Base-by-base conservation (phyloP, 1,284 basidiomycete species). In the Microbotryum scabiosae region DNA sequence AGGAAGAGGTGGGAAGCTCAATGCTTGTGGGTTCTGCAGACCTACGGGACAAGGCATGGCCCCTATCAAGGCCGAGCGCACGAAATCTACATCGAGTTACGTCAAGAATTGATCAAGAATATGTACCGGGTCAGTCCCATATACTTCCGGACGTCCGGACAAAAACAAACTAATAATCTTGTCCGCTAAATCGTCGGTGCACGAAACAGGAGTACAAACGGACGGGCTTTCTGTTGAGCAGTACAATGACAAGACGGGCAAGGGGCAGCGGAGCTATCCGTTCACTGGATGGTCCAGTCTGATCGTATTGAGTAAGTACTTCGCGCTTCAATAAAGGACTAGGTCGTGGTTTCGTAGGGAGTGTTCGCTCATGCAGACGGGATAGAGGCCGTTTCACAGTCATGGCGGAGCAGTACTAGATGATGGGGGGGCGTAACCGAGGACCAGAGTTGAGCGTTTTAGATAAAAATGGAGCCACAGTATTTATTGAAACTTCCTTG, bases 151-250 rank as follows among this genome's bases (percentile, higher is more conserved):
- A 25, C 7, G 20, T 25, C 21, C 6, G 50, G 50, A 18, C n/a
- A 32, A 50, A 23, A 28, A 23, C 10, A 30, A 26, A 18, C 21
- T 12, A 14, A 14, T 16, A 6, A 26, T 16, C 25, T 26, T 12
- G n/a, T n/a, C n/a, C n/a, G 20, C 28, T n/a, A 18, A 30, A 23
- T 41, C 7, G 45, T 32, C 28, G 28, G 28, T 30, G 9, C 9
- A 30, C 28, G 28, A 50, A 5, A 18, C 71, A 92, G 87, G 90
- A 96, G 76, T 96, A 91, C 74, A 79, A 88, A 70, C 82, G 87
- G 30, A 96, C 91, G 1, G 91, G 91, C 9, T 94, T 90, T 73
- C 88, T 91, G 10, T 92, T 90, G 92, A 97, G 75, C 93, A 97
- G 75, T 97, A 96, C 74, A 86, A 97, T 73, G 78, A 90, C 0